Base-by-base conservation (phyloP, 2,329 filamentous ascomycete species). In the Cladosporium sp. region DNA sequence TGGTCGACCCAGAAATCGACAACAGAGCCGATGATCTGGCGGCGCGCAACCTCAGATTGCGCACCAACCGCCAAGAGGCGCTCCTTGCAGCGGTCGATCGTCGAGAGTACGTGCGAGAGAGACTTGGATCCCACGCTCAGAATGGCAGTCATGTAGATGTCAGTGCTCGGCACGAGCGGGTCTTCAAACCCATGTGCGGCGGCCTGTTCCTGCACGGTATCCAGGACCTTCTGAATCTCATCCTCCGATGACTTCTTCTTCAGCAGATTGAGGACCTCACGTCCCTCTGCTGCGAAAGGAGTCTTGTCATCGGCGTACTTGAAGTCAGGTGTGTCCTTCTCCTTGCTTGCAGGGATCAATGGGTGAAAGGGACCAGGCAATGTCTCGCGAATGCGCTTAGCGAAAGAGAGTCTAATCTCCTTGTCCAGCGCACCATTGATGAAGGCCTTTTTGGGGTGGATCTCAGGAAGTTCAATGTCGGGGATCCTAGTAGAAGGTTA, bases 61-160 rank as follows among this genome's bases (percentile, higher is more conserved):
- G 84, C 77, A 0, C 88, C 89, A 32, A 92, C 84, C 51, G 86
- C 83, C 2, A 95, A 75, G 1, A 98, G 82, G 25, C 90, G 84
- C 49, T 92, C 88, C 71, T 95, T 95, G 71, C 86, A 92, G 52
- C 93, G 86, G 69, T 98, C 93, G 57, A 98, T 95, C 67, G 88
- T 95, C 7, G 91, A 94, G 13, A 98, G 80, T 3, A 96, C 89
- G 68, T 98, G 93, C 11, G 91, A 96, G 27, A 98, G 80, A 0
- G 92, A 96, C 70, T 98, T 98, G 56, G 88, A 91, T 38, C 93
- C 93, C 42, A 96, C 84, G 70, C 84, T 93, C 72, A 92, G 93
- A 58, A 98, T 91, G 16, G 88, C 84, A 0, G 92, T 98, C 63
- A 95, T 84, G 63, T 95, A 95, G 35, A 90, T 90, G 65, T 97